phyloP scores from a whole-genome alignment of 805 yeast genomes.

The Myxozyma sirexii region DNA sequence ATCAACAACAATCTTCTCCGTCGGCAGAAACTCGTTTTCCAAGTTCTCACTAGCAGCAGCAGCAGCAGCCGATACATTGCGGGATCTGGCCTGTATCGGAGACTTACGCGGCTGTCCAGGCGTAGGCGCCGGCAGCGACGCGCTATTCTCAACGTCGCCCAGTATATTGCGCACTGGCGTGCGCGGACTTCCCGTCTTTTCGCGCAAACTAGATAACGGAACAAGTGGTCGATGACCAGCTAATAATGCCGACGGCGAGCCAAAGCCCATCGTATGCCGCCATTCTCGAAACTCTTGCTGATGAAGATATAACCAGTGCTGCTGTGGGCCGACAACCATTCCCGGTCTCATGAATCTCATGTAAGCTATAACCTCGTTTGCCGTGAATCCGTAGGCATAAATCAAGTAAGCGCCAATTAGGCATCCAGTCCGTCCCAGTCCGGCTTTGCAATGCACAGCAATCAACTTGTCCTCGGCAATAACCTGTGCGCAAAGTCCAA shows the following conservation, averaged over 20 bases:
- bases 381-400: conserved; percentile 95
- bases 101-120: conserved; percentile 95
- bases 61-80: conserved; percentile 7
- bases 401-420: conserved; percentile 95
- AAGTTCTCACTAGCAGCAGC: conserved; percentile 8
- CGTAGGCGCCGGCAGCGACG: conserved; percentile 85
- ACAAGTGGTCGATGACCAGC: conserved; percentile 29
- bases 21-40: conserved; percentile 4
- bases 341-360: conserved; percentile 97
- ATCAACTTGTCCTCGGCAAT: conserved; percentile 73
- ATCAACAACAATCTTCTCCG: conserved; percentile 1
- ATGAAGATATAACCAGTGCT: conserved; percentile 96
- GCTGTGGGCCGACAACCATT: conserved; percentile 99
- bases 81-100: conserved; percentile 12
- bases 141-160: conserved; percentile 62
- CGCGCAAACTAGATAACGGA: conserved; percentile 8
- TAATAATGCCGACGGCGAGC: conserved; percentile 40
- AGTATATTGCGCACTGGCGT: conserved; percentile 81
- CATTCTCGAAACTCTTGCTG: conserved; percentile 96
- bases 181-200: conserved; percentile 40
- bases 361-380: conserved; percentile 93
- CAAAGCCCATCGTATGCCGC: conserved; percentile 58
- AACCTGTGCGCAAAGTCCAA: conserved; percentile 92
- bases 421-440: conserved; percentile 97
- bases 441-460: conserved; percentile 99